Evolutionary conservation across 1,139 yeast species (phyloP), one percentile per base, ranked within the genome.

Genomic region (Candida gigantensis): DNA sequence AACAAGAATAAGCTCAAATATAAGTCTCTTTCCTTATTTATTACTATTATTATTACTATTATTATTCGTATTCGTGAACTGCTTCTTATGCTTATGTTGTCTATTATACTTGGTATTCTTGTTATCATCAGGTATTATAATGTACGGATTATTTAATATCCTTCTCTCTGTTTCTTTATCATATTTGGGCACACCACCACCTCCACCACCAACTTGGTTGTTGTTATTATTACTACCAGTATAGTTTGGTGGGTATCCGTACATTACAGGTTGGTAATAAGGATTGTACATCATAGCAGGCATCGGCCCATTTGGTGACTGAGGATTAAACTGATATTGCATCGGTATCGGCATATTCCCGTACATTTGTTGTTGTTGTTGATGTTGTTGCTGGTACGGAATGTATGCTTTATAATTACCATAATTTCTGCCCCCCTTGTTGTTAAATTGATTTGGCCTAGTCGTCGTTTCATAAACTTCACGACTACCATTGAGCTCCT

Each of bases 61-160:
- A n/a, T n/a, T n/a, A n/a, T n/a, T n/a, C n/a, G n/a, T n/a, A n/a
- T n/a, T n/a, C n/a, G n/a, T 13, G 16, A 17, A 28, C 18, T 28
- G 30, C 13, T 28, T 28, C 24, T 28, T 28, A 18, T 28, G 30
- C 13, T 28, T 28, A 7, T 18, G 13, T n/a, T 12, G 25, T 11
- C n/a, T 23, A 13, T 23, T 28, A 11, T n/a, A 14, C n/a, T 20
- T 28, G 9, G 24, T 10, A 18, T 28, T 28, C 14, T 28, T 28
- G 16, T n/a, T 26, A 5, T 26, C 43, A 13, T 53, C 59, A 1
- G 65, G 65, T 20, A 59, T 42, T 17, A 61, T 58, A 19, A 60
- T 60, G 43, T 60, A 60, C 2, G 66, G 66, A 31, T 61, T 61
- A 44, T 60, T 61, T 37, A 60, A 48, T 19, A 60, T 41, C 34